These are phyloP conservation scores for Plasmodium cynomolgi DNA, from an alignment of 169 alveolate species.

Conservation along the genomic window DNA sequence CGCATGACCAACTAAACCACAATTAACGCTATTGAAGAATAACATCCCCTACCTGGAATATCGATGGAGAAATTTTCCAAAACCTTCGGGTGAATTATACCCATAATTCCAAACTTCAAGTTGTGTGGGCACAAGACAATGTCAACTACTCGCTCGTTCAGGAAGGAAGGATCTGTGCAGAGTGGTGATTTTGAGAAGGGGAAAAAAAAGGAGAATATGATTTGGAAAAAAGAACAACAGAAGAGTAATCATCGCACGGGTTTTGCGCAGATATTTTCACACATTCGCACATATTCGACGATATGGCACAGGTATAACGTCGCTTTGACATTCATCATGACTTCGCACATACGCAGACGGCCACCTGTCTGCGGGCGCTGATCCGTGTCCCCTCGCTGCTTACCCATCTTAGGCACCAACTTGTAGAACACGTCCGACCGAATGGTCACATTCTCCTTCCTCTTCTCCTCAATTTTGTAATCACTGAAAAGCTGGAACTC, in stretches of 20 bases:
- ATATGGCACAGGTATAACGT: not conserved
- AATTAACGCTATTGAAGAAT: not conserved
- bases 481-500: slow-evolving; percentile 60
- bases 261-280: too few species aligned
- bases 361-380: not conserved
- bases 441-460: slow-evolving; percentile 38
- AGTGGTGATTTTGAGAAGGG: not conserved
- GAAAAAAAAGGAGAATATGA: not conserved
- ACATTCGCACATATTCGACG: not conserved
- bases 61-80: slow-evolving; percentile 85
- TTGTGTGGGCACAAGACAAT: slow-evolving; percentile 43
- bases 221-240: not conserved
- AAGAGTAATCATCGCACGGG: not conserved
- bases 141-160: slow-evolving; percentile 59
- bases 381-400: not conserved
- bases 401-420: slow-evolving; percentile 49
- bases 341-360: not conserved
- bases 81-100: slow-evolving; percentile 96
- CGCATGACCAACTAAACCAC: not conserved
- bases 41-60: slow-evolving; percentile 29
- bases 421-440: slow-evolving; percentile 53
- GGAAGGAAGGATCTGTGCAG: slow-evolving; percentile 45
- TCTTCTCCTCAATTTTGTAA: slow-evolving; percentile 70
- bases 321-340: not conserved
- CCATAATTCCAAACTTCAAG: slow-evolving; percentile 90